Percentiles rank a stretch among this genome's conserved stretches.
Evolutionary conservation across 352 stramenopile species (phyloP).

Genomic region (Phytophthora syringae): DNA sequence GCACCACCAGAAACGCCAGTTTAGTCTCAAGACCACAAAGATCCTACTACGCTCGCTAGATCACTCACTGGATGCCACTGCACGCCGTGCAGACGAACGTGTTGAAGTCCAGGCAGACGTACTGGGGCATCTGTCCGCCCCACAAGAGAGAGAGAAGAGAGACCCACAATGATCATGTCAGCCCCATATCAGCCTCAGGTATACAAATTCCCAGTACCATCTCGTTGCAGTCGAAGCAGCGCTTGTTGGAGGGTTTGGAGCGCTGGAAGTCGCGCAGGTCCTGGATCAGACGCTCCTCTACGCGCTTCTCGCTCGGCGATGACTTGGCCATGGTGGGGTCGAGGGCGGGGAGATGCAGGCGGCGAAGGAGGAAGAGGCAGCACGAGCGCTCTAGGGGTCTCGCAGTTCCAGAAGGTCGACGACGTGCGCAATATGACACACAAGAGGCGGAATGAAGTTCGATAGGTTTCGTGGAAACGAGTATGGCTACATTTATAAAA

Average conservation of each 20-base stretch:
- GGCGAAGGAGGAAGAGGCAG: background rate
- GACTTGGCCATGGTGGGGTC: slow-evolving; percentile 30
- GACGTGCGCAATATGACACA: slow-evolving; percentile 3
- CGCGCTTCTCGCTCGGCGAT: slow-evolving; percentile 72
- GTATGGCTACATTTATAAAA: no score
- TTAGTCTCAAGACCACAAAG: background rate
- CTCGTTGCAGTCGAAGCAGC: slow-evolving; percentile 92
- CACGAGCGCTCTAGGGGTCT: slow-evolving; percentile 2
- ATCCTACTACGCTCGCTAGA: background rate
- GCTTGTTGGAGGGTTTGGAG: slow-evolving; percentile 68
- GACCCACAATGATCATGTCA: no score
- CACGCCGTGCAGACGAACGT: slow-evolving; percentile 95
- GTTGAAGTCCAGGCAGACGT: slow-evolving; percentile 93
- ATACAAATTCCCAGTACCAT: no score
- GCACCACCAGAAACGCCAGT: slow-evolving; percentile 3
- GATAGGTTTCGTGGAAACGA: background rate
- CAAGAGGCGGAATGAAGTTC: background rate
- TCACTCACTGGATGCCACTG: slow-evolving; percentile 92
- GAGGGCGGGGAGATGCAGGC: background rate
- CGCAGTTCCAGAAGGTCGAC: slow-evolving; percentile 6
- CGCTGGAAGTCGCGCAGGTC: slow-evolving; percentile 90
- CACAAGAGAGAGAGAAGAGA: slow-evolving; percentile 13
- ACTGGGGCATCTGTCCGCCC: slow-evolving; percentile 86
- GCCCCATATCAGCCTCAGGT: no score
- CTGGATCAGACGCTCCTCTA: slow-evolving; percentile 85